phyloP scores from a whole-genome alignment of 331 rosid species.

The Quercus lobata region DNA sequence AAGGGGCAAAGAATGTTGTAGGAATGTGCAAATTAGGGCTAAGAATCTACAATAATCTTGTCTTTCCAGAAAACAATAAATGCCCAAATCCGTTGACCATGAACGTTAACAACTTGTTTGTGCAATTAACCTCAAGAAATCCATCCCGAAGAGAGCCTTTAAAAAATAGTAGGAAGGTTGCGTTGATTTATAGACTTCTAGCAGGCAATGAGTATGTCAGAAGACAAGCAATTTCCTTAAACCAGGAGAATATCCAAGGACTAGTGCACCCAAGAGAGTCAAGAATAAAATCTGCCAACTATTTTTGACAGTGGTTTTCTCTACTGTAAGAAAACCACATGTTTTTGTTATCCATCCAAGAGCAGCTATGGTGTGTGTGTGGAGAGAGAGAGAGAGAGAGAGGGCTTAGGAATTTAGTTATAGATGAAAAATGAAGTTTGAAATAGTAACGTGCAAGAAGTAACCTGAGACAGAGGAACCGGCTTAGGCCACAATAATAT shows the following conservation, averaged over 20 bases:
- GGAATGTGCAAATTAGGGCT: neutral
- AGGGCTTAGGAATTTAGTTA: too few relatives aligned
- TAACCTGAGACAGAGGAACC: neutral
- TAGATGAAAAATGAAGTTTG: neutral
- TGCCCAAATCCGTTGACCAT: neutral
- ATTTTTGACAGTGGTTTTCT: neutral
- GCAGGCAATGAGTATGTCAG: neutral
- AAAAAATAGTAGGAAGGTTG: neutral
- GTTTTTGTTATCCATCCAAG: neutral
- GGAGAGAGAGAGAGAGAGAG: neutral
- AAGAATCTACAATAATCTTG: neutral
- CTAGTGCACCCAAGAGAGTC: neutral
- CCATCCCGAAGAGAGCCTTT: neutral
- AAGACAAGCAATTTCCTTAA: neutral
- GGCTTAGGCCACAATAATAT: neutral
- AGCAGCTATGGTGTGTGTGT: neutral
- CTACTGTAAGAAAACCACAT: neutral
- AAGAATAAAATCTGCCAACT: neutral
- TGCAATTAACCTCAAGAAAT: neutral
- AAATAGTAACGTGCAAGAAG: neutral
- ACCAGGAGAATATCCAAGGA: neutral
- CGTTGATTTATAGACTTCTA: neutral
- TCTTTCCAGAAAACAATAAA: neutral
- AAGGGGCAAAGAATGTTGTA: neutral
- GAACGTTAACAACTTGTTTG: neutral